Evolutionary conservation across 805 yeast genomes (phyloP).

Genomic region (Kodamaea jinghongensis): DNA sequence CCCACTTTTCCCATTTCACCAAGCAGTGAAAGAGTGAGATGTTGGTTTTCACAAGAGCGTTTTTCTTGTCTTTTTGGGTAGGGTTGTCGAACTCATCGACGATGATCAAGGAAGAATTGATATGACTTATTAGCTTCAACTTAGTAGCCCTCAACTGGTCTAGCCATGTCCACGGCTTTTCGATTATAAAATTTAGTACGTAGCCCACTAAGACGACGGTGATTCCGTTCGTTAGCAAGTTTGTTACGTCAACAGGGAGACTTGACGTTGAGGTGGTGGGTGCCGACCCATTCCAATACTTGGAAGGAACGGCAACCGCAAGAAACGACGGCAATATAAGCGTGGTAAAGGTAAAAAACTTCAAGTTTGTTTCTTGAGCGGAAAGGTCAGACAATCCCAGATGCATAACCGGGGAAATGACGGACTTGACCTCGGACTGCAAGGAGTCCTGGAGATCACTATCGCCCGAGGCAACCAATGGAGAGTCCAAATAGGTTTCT

Average conservation of each 20-base stretch:
- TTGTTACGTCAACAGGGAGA: slow-evolving; percentile 18
- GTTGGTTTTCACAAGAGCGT: slow-evolving; percentile 1
- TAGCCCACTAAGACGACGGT: slow-evolving; percentile 32
- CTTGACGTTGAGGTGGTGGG: background rate
- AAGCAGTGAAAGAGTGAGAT: slow-evolving; percentile 11
- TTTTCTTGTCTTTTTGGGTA: background rate
- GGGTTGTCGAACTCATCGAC: background rate
- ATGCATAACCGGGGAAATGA: slow-evolving; percentile 3
- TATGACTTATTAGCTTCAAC: slow-evolving; percentile 14
- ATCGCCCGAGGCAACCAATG: background rate
- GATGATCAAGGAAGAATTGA: slow-evolving; percentile 10
- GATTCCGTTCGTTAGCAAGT: slow-evolving; percentile 30
- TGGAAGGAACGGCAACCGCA: slow-evolving; percentile 24
- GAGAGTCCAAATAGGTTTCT: too few species aligned
- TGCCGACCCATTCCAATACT: background rate
- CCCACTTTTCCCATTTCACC: slow-evolving; percentile 17
- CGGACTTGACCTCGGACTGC: slow-evolving; percentile 5
- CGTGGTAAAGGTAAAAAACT: slow-evolving; percentile 20
- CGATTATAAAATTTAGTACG: slow-evolving; percentile 31
- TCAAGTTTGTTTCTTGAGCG: slow-evolving; percentile 6
- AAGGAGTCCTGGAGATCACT: background rate
- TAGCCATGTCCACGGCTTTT: slow-evolving; percentile 46
- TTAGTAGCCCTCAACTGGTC: slow-evolving; percentile 21
- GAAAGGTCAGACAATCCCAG: slow-evolving; percentile 3
- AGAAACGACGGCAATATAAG: slow-evolving; percentile 25